phyloP scores from a whole-genome alignment of 768 basidiomycete genomes.

The Polyporus arcularius region DNA sequence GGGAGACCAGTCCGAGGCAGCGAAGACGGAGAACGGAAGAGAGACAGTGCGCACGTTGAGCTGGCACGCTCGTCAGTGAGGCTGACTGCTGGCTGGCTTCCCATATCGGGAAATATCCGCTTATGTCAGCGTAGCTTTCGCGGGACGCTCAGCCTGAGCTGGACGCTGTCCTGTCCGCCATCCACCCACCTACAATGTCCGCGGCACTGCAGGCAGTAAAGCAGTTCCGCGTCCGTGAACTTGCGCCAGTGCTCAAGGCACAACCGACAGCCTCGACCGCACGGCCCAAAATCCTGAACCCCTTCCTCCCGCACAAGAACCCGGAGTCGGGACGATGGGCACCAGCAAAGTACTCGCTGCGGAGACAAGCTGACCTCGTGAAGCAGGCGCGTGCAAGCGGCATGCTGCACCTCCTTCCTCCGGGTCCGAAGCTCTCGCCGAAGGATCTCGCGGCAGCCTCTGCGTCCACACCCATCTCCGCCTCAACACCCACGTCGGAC shows the following conservation, averaged over 20 bases:
- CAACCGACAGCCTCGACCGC: constrained; percentile 11
- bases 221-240: constrained; percentile 49
- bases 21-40: constrained; percentile 3
- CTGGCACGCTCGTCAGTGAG: constrained; percentile 16
- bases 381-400: constrained; percentile 64
- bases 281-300: constrained; percentile 45
- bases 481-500: neutral
- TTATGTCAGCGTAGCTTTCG: constrained; percentile 2
- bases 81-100: constrained; percentile 19
- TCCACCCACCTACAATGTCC: constrained; percentile 7
- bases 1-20: constrained; percentile 1
- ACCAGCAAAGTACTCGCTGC: constrained; percentile 68
- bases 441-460: constrained; percentile 28
- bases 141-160: neutral
- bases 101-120: constrained; percentile 18
- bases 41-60: constrained; percentile 10
- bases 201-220: constrained; percentile 38
- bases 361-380: constrained; percentile 76
- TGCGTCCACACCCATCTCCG: constrained; percentile 17
- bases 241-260: constrained; percentile 36
- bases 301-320: constrained; percentile 68
- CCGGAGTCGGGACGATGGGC: constrained; percentile 64
- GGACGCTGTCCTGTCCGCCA: neutral
- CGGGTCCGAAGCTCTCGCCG: constrained; percentile 57
- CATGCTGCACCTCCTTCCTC: constrained; percentile 62